Percentiles rank a stretch among this genome's conserved stretches.
Conservation (phyloP, 2,329 filamentous ascomycete species). For the Pseudogymnoascus sp. region DNA sequence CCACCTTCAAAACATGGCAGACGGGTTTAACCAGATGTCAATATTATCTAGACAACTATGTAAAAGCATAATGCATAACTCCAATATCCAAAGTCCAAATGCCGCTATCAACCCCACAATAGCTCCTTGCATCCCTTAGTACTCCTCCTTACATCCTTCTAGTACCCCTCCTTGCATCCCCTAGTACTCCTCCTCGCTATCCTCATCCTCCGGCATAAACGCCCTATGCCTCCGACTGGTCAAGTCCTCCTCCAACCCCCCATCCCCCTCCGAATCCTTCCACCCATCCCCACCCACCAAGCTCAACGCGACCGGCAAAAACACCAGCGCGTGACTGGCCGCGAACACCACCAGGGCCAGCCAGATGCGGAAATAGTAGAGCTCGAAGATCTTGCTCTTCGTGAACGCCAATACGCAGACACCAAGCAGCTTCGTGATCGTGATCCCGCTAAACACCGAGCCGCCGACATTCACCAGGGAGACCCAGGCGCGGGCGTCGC, state of each 20-base stretch:
- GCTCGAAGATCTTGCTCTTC: conserved; percentile 95
- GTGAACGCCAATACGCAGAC: conserved; percentile 92
- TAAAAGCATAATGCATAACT: neutral
- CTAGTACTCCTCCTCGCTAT: conserved; percentile 29
- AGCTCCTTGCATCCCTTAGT: neutral
- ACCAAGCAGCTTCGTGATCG: conserved; percentile 86
- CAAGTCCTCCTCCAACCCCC: conserved; percentile 83
- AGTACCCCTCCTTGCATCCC: neutral
- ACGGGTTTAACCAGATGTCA: neutral
- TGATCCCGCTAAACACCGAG: conserved; percentile 93
- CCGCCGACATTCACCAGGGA: conserved; percentile 91
- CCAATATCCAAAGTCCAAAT: conserved; percentile 3
- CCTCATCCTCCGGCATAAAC: conserved; percentile 68
- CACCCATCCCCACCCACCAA: conserved; percentile 82
- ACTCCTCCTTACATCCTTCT: no score
- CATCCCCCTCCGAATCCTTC: conserved; percentile 70
- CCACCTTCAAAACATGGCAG: neutral
- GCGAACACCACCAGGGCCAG: conserved; percentile 84
- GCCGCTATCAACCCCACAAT: neutral
- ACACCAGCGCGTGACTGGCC: conserved; percentile 78
- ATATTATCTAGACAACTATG: neutral
- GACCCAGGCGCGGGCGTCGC: conserved; percentile 83
- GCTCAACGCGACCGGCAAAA: conserved; percentile 82
- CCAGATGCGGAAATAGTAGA: conserved; percentile 99
- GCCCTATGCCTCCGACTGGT: conserved; percentile 71